Conservation (phyloP, 2,329 filamentous ascomycete species). For the Mollisia scopiformis region DNA sequence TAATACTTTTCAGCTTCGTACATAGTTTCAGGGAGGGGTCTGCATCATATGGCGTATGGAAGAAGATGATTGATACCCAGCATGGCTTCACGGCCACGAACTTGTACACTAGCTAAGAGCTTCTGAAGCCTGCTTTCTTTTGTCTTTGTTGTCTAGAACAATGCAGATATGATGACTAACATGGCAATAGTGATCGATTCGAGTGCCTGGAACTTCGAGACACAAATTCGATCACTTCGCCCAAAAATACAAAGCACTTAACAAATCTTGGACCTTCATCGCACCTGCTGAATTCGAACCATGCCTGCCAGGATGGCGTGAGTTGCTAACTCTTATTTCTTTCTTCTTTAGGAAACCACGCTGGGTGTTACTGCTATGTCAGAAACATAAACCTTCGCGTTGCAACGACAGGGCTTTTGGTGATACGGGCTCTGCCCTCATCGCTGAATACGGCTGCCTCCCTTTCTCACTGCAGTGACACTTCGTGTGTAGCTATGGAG, state of each 20-base stretch:
- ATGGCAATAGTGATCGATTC: conserved; percentile 34
- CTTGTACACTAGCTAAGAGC: conserved; percentile 30
- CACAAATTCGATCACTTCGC: conserved; percentile 30
- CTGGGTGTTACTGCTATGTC: neutral
- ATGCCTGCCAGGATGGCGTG: conserved; percentile 3
- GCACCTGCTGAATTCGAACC: neutral
- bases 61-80: conserved; percentile 32
- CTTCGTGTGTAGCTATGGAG: conserved; percentile 53
- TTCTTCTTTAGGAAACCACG: neutral
- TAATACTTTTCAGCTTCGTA: conserved; percentile 2
- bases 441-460: too few relatives aligned
- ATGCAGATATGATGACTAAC: conserved; percentile 27
- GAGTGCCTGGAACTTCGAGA: conserved; percentile 19
- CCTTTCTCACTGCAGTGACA: conserved; percentile 58
- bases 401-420: neutral
- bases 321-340: neutral
- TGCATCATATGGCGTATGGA: conserved; percentile 29
- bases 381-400: neutral
- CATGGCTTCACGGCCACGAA: conserved; percentile 27
- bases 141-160: conserved; percentile 11
- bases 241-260: conserved; percentile 8
- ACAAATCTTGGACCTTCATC: conserved; percentile 4
- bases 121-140: conserved; percentile 17
- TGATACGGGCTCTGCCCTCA: conserved; percentile 11
- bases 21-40: conserved; percentile 17